Evolutionary conservation across 306 rosid species (phyloP).

Genomic region (Luffa aegyptiaca): DNA sequence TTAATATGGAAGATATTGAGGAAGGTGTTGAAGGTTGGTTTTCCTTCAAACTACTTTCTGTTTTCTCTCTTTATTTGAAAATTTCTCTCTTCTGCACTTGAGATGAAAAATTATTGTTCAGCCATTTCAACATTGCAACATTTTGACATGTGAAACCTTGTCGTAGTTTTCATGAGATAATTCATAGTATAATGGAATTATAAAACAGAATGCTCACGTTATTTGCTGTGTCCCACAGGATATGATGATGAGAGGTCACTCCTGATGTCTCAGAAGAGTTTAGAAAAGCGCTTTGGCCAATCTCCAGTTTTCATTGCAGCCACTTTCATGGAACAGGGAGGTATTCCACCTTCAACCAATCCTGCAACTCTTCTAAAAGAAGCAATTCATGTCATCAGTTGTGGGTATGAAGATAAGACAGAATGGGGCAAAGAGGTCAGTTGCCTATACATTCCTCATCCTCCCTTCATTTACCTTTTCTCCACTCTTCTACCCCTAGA

Average conservation of each 20-base stretch:
- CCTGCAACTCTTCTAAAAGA: slow-evolving; percentile 97
- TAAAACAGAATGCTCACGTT: slow-evolving; percentile 1
- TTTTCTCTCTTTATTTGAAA: not conserved
- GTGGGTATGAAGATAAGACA: slow-evolving; percentile 96
- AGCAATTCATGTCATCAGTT: slow-evolving; percentile 97
- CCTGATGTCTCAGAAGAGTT: slow-evolving; percentile 86
- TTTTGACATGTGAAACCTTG: not conserved
- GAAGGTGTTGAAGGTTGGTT: slow-evolving; percentile 92
- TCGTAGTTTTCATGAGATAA: not conserved
- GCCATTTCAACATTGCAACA: not conserved
- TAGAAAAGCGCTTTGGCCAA: slow-evolving; percentile 98
- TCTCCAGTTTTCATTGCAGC: slow-evolving; percentile 98
- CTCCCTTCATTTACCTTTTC: not conserved
- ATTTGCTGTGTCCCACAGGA: slow-evolving; percentile 36
- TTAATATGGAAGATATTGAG: slow-evolving; percentile 92
- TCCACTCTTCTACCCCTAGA: not conserved
- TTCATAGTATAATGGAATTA: not conserved
- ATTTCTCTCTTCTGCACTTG: no score
- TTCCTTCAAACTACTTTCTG: slow-evolving; percentile 1
- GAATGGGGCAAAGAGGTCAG: slow-evolving; percentile 99
- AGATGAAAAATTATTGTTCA: not conserved
- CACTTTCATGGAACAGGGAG: slow-evolving; percentile 97
- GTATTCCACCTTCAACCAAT: slow-evolving; percentile 92
- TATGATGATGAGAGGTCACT: slow-evolving; percentile 94
- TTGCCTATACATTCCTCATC: not conserved